Conservation (phyloP, 2,329 filamentous ascomycete species). For the Aspergillus phoenicis region DNA sequence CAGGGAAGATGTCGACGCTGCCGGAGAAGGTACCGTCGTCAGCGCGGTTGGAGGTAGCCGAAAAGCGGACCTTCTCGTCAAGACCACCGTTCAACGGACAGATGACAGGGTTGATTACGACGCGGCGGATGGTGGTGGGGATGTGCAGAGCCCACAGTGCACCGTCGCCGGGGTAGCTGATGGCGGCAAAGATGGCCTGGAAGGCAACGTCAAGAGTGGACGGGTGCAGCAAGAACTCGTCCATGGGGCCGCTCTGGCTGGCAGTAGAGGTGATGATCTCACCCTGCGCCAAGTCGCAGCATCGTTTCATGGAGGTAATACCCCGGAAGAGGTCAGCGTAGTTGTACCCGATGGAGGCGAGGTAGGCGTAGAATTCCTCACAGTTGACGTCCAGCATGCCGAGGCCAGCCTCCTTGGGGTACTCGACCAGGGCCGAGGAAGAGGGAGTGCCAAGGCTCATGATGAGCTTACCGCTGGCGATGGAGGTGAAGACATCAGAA, state of each 20-base stretch:
- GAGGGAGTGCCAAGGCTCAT: not conserved
- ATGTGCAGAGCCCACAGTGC: not conserved
- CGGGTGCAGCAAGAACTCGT: not conserved
- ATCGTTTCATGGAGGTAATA: not conserved
- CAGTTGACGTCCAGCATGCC: not conserved
- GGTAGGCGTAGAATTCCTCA: not conserved
- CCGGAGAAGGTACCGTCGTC: not conserved
- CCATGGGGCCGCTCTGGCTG: not conserved
- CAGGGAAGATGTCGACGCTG: not conserved
- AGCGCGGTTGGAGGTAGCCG: not conserved
- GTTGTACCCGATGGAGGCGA: not conserved
- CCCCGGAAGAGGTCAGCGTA: not conserved
- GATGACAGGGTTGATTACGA: not conserved
- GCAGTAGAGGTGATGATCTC: not conserved
- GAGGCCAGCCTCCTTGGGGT: not conserved
- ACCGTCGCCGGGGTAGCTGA: not conserved
- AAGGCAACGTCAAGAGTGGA: slow-evolving; percentile 4
- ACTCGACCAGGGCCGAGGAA: not conserved
- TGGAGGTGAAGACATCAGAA: not conserved
- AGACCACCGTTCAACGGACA: not conserved
- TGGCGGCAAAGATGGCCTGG: not conserved
- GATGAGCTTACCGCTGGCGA: not conserved
- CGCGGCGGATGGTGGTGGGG: not conserved
- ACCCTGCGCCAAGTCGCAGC: not conserved
- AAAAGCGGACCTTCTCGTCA: not conserved